These are phyloP conservation scores for Cladosporium sp. DNA, from an alignment of 2,329 filamentous ascomycete genomes.

Conservation along the genomic window DNA sequence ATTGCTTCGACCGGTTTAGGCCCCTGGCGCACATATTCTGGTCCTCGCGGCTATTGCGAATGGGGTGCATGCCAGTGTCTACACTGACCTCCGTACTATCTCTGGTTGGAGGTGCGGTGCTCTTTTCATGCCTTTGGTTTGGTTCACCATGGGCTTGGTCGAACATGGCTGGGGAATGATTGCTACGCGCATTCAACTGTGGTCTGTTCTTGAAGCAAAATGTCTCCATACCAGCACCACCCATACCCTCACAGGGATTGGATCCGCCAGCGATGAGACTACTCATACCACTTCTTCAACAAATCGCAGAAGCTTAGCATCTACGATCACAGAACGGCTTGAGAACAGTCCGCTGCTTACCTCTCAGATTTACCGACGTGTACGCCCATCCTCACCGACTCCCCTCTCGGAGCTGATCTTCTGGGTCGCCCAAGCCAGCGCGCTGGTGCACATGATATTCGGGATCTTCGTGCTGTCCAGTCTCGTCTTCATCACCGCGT, in stretches of 20 bases:
- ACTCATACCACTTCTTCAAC: no score
- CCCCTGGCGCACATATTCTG: neutral
- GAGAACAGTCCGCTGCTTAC: neutral
- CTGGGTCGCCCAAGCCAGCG: slow-evolving; percentile 1
- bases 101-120: slow-evolving; percentile 3
- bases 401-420: neutral
- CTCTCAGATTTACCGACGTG: neutral
- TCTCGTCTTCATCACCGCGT: slow-evolving; percentile 3
- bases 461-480: slow-evolving; percentile 6
- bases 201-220: neutral
- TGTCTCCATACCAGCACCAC: no score
- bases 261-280: no score
- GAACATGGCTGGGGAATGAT: slow-evolving; percentile 1
- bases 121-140: slow-evolving; percentile 6
- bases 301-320: no score
- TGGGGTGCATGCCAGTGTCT: neutral
- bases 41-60: neutral
- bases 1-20: no score
- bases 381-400: neutral
- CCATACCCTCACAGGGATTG: no score
- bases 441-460: slow-evolving; percentile 1
- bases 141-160: neutral
- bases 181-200: neutral
- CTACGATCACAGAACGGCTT: no score
- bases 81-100: slow-evolving; percentile 1